These are phyloP conservation scores for Cladosporium sp. DNA, from an alignment of 2,329 filamentous ascomycete species.

Conservation along the genomic window DNA sequence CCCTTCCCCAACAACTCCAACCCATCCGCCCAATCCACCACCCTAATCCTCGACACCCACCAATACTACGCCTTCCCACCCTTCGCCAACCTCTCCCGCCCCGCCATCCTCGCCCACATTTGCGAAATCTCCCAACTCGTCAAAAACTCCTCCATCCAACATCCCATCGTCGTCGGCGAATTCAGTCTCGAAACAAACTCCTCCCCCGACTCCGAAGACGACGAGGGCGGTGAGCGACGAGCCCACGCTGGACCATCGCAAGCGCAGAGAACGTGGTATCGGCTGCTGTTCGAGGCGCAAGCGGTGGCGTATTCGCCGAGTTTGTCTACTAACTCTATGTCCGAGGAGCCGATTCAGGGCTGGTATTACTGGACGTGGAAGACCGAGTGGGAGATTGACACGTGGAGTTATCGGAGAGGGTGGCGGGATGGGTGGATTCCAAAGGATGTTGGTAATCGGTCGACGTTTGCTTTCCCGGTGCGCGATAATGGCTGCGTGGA, in stretches of 20 bases:
- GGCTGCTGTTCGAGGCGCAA: conserved; percentile 29
- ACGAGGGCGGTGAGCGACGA: conserved; percentile 15
- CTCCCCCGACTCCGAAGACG: conserved; percentile 21
- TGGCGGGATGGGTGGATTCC: conserved; percentile 28
- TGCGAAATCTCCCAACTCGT: conserved; percentile 25
- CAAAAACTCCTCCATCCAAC: conserved; percentile 14
- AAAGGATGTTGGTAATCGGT: conserved; percentile 24
- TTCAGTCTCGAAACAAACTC: conserved; percentile 29
- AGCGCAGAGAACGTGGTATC: conserved; percentile 29
- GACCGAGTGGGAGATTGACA: conserved; percentile 31
- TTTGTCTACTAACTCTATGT: not conserved
- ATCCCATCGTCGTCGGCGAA: conserved; percentile 27
- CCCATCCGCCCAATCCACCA: conserved; percentile 8
- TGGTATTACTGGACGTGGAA: conserved; percentile 33
- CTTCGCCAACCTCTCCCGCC: conserved; percentile 24
- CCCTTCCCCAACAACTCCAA: conserved; percentile 21
- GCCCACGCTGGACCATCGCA: not conserved
- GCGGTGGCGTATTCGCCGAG: conserved; percentile 27
- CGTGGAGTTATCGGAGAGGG: conserved; percentile 29
- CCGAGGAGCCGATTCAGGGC: conserved; percentile 20
- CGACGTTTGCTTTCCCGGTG: conserved; percentile 28
- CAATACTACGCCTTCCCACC: conserved; percentile 35
- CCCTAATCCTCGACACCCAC: conserved; percentile 30
- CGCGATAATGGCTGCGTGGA: conserved; percentile 17
- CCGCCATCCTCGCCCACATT: conserved; percentile 26